phyloP scores from a whole-genome alignment of 2,329 filamentous ascomycete genomes.

The Xylariales sp. region DNA sequence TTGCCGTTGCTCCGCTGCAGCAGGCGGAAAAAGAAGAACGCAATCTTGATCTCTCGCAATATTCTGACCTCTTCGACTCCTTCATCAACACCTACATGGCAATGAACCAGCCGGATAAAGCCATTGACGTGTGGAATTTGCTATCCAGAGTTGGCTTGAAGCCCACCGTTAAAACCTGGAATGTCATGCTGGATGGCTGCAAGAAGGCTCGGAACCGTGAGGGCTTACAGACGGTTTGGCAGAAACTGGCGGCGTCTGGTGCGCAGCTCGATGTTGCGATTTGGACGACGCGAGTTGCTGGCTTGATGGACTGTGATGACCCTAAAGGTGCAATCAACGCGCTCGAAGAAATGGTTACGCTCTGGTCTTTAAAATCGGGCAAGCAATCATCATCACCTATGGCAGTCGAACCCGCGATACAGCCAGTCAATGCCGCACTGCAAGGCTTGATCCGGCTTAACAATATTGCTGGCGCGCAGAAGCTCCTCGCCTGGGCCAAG shows the following conservation, averaged over 20 bases:
- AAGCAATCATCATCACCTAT: slow-evolving; percentile 24
- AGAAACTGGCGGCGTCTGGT: slow-evolving; percentile 52
- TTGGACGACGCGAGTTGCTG: slow-evolving; percentile 69
- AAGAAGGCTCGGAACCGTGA: slow-evolving; percentile 51
- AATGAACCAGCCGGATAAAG: slow-evolving; percentile 20
- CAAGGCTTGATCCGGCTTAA: slow-evolving; percentile 52
- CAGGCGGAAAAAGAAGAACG: slow-evolving; percentile 13
- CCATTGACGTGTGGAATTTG: slow-evolving; percentile 20
- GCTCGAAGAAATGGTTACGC: slow-evolving; percentile 60
- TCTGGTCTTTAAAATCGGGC: slow-evolving; percentile 53
- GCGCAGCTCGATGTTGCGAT: slow-evolving; percentile 57
- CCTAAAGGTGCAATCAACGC: slow-evolving; percentile 55
- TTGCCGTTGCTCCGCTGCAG: slow-evolving; percentile 12
- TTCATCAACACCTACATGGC: slow-evolving; percentile 23
- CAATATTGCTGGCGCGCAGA: slow-evolving; percentile 43
- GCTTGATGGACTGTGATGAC: slow-evolving; percentile 54
- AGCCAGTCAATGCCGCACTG: slow-evolving; percentile 66
- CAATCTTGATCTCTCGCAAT: slow-evolving; percentile 13
- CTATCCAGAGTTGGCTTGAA: slow-evolving; percentile 38
- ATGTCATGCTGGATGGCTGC: slow-evolving; percentile 69
- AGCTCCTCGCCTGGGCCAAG: slow-evolving; percentile 56
- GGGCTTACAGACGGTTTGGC: slow-evolving; percentile 66
- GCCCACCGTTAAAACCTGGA: slow-evolving; percentile 65
- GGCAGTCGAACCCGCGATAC: slow-evolving; percentile 56
- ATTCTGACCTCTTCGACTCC: slow-evolving; percentile 19